These are phyloP conservation scores for Lecanoromycetidae sp. DNA, from an alignment of 2,329 filamentous ascomycete genomes.

Conservation along the genomic window DNA sequence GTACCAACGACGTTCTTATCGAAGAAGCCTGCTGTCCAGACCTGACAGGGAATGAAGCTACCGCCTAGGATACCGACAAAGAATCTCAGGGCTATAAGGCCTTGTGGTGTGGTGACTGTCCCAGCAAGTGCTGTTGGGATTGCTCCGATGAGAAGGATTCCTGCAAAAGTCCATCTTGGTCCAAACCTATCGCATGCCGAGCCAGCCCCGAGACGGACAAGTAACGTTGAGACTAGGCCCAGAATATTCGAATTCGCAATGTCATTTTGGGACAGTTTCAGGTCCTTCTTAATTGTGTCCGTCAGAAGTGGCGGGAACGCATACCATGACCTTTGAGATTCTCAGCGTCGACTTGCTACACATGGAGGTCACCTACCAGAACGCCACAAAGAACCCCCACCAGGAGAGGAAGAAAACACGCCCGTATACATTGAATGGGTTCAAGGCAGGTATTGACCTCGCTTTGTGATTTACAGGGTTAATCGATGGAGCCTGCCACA, in stretches of 20 bases:
- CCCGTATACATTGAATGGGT: conserved; percentile 67
- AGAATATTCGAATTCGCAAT: conserved; percentile 86
- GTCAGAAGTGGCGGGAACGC: conserved; percentile 40
- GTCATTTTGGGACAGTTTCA: conserved; percentile 56
- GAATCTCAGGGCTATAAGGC: conserved; percentile 61
- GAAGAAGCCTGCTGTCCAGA: conserved; percentile 86
- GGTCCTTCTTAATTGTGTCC: conserved; percentile 67
- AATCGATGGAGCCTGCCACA: conserved; percentile 51
- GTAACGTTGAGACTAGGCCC: conserved; percentile 59
- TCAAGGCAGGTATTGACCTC: conserved; percentile 64
- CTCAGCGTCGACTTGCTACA: no score
- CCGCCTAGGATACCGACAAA: conserved; percentile 71
- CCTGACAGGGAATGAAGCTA: conserved; percentile 73
- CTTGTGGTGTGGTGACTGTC: conserved; percentile 53
- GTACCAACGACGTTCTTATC: conserved; percentile 90
- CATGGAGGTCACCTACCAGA: no score
- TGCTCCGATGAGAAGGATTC: conserved; percentile 59
- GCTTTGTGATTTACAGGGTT: conserved; percentile 80
- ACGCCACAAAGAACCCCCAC: conserved; percentile 22
- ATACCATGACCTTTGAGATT: no score
- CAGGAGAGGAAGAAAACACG: conserved; percentile 84
- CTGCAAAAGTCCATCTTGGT: conserved; percentile 65
- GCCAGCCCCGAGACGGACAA: conserved; percentile 66
- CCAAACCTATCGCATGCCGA: conserved; percentile 79
- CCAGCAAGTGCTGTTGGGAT: conserved; percentile 78